Percentiles rank a stretch among this genome's conserved stretches.
These are phyloP conservation scores for Kwoniella dendrophila DNA, from an alignment of 768 basidiomycete species.

Conservation along the genomic window DNA sequence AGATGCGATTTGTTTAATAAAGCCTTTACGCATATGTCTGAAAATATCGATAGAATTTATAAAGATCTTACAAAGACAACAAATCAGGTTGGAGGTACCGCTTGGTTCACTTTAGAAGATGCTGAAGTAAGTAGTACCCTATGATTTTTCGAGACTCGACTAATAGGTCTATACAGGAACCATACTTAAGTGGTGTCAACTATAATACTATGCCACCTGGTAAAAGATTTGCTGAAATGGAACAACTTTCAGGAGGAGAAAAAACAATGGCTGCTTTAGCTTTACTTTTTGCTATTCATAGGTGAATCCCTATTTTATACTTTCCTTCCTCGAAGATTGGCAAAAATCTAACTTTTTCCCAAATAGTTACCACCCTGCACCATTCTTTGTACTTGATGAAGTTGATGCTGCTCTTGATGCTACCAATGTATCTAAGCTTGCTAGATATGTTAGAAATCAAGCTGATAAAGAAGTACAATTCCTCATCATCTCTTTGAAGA, in stretches of 20 bases:
- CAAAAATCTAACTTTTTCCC: not conserved
- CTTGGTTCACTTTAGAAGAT: conserved; percentile 93
- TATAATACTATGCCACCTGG: conserved; percentile 99
- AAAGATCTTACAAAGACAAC: conserved; percentile 96
- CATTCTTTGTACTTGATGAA: conserved; percentile 98
- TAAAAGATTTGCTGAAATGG: conserved; percentile 99
- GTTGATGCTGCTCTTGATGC: conserved; percentile 95
- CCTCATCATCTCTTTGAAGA: conserved; percentile 95
- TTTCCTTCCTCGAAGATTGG: not conserved
- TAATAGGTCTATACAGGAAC: conserved; percentile 62
- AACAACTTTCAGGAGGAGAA: conserved; percentile 95
- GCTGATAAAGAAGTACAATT: conserved; percentile 88
- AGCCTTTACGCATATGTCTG: conserved; percentile 94
- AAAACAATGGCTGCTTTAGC: conserved; percentile 99
- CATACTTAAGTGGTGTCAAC: conserved; percentile 85
- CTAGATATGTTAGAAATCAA: conserved; percentile 85
- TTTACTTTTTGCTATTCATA: conserved; percentile 93
- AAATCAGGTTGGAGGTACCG: conserved; percentile 72
- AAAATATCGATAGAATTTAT: conserved; percentile 91
- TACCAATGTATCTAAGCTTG: conserved; percentile 96
- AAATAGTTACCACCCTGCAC: conserved; percentile 90
- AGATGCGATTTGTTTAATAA: conserved; percentile 88
- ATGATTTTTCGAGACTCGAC: not conserved
- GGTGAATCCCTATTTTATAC: conserved; percentile 59
- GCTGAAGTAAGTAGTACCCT: conserved; percentile 69